Evolutionary conservation across 164 flowering plant genomes (phyloP), one percentile per base, ranked within the genome.

Genomic region (Nymphaea thermarum): DNA sequence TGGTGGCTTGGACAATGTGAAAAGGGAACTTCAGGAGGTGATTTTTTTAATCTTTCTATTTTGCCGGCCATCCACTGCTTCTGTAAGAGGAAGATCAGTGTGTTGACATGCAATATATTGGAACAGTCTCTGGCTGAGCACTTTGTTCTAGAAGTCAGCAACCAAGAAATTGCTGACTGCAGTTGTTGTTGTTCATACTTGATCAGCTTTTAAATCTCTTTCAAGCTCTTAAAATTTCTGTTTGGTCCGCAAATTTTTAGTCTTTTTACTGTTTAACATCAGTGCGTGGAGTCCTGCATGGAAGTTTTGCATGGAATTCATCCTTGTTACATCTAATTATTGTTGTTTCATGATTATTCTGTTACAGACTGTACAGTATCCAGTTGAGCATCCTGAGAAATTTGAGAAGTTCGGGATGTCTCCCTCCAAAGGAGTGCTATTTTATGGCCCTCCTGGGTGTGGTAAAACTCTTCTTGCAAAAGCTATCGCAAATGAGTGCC

Each of bases 341-440:
- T 25, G 36, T 51, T 51, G 14, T 51, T 51, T 51, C 14, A 15
- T 51, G 57, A 15, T 3, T 8, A n/a, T 60, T 53, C 65, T 18
- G 17, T 61, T 64, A 64, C 75, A 86, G 91, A 86, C 91, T 74
- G 91, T 86, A 6, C 88, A 86, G 77, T 86, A 86, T 62, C 91
- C 91, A 12, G 91, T 84, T 77, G 91, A 86, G 79, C 91, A 86
- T 70, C 87, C 91, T 36, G 91, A 86, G 74, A 86, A 84, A 72
- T 86, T 86, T 71, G 91, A 86, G 77, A 86, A 84, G 63, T 86
- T 86, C 72, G 91, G 91, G 69, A 86, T 86, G 88, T 86, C 91
- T 43, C 91, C 91, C 60, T 86, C 91, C 3, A 86, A 84, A 67
- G 88, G 91, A 53, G 88, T 86, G 68, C 85, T 86, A 63, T 86